Conservation (phyloP, 257 asterid species). For the Solanum piurae region DNA sequence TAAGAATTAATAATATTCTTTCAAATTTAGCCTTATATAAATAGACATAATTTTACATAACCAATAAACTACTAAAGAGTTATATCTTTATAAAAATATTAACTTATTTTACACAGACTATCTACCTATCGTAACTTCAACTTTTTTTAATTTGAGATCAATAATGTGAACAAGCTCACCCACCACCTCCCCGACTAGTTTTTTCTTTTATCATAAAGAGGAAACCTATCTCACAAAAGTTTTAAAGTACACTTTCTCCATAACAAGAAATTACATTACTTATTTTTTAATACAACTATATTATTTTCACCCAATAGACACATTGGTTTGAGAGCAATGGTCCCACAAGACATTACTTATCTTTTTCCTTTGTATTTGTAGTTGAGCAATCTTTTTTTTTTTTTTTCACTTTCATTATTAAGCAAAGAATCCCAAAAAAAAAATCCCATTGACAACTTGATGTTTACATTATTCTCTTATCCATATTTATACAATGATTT, state of each 20-base stretch:
- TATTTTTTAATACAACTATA: not conserved
- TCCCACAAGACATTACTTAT: not conserved
- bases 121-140: not conserved
- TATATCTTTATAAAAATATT: no score
- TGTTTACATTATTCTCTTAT: not conserved
- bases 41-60: no score
- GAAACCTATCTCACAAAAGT: not conserved
- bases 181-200: not conserved
- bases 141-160: not conserved
- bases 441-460: constrained; percentile 13
- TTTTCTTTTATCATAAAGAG: not conserved
- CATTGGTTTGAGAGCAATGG: not conserved
- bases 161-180: not conserved
- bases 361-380: not conserved
- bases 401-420: not conserved
- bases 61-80: no score
- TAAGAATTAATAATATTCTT: no score
- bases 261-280: not conserved
- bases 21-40: not conserved
- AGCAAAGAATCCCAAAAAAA: constrained; percentile 10
- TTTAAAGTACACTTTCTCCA: not conserved
- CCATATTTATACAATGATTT: not conserved
- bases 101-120: rapidly evolving
- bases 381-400: constrained; percentile 5
- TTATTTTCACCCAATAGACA: not conserved